Evolutionary conservation across 1,139 yeast genomes (phyloP).

Genomic region (Hansenula sp.): DNA sequence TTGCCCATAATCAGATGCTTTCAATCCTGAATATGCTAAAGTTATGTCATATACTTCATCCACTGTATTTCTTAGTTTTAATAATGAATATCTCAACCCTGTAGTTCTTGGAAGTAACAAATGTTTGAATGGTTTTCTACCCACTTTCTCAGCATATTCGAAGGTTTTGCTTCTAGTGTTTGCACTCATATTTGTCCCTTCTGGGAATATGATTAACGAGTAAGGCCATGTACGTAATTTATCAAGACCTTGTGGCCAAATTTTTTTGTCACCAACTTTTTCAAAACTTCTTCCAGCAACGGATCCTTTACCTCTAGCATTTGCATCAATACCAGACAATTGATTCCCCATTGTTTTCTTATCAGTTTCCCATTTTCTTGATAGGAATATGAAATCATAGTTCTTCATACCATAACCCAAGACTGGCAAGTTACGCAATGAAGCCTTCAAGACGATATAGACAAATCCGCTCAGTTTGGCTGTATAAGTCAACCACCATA

Average conservation of each 20-base stretch:
- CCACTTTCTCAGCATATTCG: constrained; percentile 50
- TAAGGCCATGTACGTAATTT: constrained; percentile 37
- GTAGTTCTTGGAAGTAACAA: constrained; percentile 77
- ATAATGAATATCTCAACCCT: constrained; percentile 69
- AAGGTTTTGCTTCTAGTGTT: constrained; percentile 59
- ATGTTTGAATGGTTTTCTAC: constrained; percentile 48
- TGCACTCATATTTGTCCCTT: constrained; percentile 83
- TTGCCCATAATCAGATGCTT: constrained; percentile 68
- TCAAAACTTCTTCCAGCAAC: constrained; percentile 40
- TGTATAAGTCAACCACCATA: constrained; percentile 86
- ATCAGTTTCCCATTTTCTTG: constrained; percentile 84
- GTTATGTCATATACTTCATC: constrained; percentile 80
- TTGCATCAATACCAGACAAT: constrained; percentile 51
- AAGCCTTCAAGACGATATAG: constrained; percentile 75
- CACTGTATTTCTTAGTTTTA: constrained; percentile 54
- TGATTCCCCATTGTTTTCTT: constrained; percentile 53
- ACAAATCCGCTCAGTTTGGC: constrained; percentile 60
- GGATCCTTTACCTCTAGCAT: constrained; percentile 44
- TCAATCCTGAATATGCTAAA: constrained; percentile 73
- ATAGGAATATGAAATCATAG: constrained; percentile 73
- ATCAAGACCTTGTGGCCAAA: constrained; percentile 39
- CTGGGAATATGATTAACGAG: constrained; percentile 76
- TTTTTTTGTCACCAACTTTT: constrained; percentile 17
- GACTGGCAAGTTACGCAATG: constrained; percentile 69
- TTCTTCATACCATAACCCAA: constrained; percentile 86